phyloP scores from a whole-genome alignment of 1,284 basidiomycete genomes.

The Bondarzewia mesenterica region DNA sequence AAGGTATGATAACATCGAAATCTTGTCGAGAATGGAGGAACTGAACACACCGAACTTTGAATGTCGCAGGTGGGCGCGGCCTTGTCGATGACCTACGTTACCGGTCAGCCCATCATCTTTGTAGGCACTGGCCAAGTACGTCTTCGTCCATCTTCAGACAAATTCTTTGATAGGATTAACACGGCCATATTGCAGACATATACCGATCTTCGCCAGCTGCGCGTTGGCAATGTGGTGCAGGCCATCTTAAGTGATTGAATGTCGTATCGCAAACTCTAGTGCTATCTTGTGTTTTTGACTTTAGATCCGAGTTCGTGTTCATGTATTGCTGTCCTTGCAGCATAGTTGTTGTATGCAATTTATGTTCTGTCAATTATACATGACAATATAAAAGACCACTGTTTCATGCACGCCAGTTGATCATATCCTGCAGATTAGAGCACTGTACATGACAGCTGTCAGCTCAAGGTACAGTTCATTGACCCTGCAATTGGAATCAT shows the following conservation, averaged over 20 bases:
- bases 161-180: not conserved
- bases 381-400: too few species aligned
- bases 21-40: constrained; percentile 4
- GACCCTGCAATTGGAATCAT: too few species aligned
- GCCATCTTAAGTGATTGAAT: constrained; percentile 78
- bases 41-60: not conserved
- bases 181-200: constrained; percentile 58
- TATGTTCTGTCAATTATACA: too few species aligned
- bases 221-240: constrained; percentile 89
- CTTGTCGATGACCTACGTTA: constrained; percentile 95
- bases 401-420: too few species aligned
- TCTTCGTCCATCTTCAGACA: constrained; percentile 10
- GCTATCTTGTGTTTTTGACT: too few species aligned
- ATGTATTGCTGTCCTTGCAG: too few species aligned
- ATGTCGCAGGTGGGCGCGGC: constrained; percentile 85
- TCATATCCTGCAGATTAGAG: too few species aligned
- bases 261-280: too few species aligned
- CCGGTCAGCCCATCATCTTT: constrained; percentile 93
- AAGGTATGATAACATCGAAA: constrained; percentile 41
- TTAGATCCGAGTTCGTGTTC: too few species aligned
- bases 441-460: too few species aligned
- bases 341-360: too few species aligned
- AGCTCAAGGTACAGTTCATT: too few species aligned
- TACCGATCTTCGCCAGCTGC: constrained; percentile 83
- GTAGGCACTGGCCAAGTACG: constrained; percentile 91